phyloP scores from a whole-genome alignment of 192 early-diverging fungal genomes.

The Lobosporangium transversale region DNA sequence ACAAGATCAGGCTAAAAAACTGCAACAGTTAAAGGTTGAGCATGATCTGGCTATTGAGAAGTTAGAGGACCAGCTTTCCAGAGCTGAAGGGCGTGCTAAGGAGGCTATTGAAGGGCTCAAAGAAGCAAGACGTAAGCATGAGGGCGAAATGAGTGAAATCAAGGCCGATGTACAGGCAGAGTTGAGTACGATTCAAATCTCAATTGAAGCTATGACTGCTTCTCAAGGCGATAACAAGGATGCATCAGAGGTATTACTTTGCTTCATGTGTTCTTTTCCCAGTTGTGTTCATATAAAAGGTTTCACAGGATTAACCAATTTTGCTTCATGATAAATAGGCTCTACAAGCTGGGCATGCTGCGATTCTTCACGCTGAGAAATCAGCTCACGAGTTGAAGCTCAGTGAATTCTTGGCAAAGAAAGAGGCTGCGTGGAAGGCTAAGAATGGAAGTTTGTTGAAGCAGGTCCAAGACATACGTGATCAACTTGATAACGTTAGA shows the following conservation, averaged over 20 bases:
- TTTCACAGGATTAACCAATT: not conserved
- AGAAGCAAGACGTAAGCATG: not conserved
- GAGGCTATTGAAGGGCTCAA: conserved; percentile 1
- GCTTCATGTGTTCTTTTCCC: not conserved
- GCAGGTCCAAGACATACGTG: conserved; percentile 1
- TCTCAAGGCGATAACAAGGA: conserved; percentile 1
- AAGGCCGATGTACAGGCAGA: conserved; percentile 24
- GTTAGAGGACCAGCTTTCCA: conserved; percentile 23
- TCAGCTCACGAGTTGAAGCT: conserved; percentile 6
- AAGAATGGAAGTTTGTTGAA: not conserved
- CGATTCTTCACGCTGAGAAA: not conserved
- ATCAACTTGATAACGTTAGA: not conserved
- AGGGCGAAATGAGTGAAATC: conserved; percentile 6
- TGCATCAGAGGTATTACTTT: conserved; percentile 19
- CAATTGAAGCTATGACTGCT: conserved; percentile 4
- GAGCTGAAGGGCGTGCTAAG: conserved; percentile 16
- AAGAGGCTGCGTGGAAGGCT: not conserved
- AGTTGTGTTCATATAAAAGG: not conserved
- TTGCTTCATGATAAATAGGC: conserved; percentile 4
- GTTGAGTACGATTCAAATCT: conserved; percentile 5
- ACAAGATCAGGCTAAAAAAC: conserved; percentile 11
- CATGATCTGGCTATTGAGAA: conserved; percentile 14
- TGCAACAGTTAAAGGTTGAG: not conserved
- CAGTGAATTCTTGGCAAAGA: conserved; percentile 8
- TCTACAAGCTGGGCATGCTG: conserved; percentile 12